Conservation (phyloP, 352 stramenopile genomes). For the Globisporangium lucens region DNA sequence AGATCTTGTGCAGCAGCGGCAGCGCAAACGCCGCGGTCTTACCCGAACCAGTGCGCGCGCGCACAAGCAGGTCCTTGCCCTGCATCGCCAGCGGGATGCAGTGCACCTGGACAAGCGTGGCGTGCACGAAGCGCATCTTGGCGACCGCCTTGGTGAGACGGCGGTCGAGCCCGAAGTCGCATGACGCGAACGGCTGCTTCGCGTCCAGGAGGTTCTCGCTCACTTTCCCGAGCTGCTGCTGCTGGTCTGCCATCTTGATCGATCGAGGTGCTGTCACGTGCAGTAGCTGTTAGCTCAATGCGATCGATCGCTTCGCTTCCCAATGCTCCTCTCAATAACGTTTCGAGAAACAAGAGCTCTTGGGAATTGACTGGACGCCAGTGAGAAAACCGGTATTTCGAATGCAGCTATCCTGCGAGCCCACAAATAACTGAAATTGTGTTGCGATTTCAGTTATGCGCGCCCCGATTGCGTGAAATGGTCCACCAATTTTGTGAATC, state of each 20-base stretch:
- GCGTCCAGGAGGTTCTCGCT: slow-evolving; percentile 72
- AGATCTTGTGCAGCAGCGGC: slow-evolving; percentile 91
- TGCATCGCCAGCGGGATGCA: slow-evolving; percentile 92
- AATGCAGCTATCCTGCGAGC: not conserved
- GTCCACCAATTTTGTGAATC: not conserved
- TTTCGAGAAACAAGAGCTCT: slow-evolving; percentile 7
- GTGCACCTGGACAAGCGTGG: slow-evolving; percentile 94
- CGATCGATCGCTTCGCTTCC: not conserved
- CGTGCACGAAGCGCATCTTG: slow-evolving; percentile 92
- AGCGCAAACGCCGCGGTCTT: slow-evolving; percentile 94
- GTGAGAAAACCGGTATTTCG: slow-evolving; percentile 10
- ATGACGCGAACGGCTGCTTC: slow-evolving; percentile 73
- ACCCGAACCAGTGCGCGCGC: slow-evolving; percentile 90
- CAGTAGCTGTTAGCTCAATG: slow-evolving; percentile 9
- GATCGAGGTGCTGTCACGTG: not conserved
- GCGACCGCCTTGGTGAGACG: slow-evolving; percentile 90
- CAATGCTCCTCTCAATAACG: slow-evolving; percentile 7
- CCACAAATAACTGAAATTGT: not conserved
- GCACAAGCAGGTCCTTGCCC: slow-evolving; percentile 92
- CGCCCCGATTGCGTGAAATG: not conserved
- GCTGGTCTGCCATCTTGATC: slow-evolving; percentile 18
- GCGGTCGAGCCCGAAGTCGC: slow-evolving; percentile 89
- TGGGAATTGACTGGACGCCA: slow-evolving; percentile 16
- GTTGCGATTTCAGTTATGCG: not conserved
- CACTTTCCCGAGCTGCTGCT: slow-evolving; percentile 41